phyloP scores from a whole-genome alignment of 345 rosid genomes.

The Passiflora organensis region DNA sequence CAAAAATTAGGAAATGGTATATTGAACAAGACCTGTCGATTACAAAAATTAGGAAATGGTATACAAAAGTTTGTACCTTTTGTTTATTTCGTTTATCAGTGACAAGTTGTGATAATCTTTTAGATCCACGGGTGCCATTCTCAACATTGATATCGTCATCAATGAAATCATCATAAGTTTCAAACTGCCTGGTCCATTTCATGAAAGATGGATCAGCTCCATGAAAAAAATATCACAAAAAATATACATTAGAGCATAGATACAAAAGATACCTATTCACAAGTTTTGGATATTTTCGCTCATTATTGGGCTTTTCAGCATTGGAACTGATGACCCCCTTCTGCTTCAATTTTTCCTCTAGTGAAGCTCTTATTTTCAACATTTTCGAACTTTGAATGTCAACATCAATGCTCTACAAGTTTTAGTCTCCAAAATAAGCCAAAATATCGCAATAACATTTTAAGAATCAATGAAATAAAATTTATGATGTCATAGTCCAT shows the following conservation, averaged over 20 bases:
- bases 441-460: background rate
- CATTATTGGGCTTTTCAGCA: constrained; percentile 41
- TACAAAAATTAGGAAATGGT: background rate
- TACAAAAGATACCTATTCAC: constrained; percentile 48
- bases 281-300: constrained; percentile 43
- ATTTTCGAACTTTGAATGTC: constrained; percentile 73
- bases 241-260: constrained; percentile 5
- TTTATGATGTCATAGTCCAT: background rate
- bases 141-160: constrained; percentile 53
- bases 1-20: no score
- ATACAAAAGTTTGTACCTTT: constrained; percentile 40
- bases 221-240: constrained; percentile 8
- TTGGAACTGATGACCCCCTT: constrained; percentile 44
- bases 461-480: background rate
- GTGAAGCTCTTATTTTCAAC: constrained; percentile 77
- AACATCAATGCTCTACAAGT: constrained; percentile 53
- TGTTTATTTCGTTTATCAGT: constrained; percentile 42
- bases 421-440: constrained; percentile 13
- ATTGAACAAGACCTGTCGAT: no score
- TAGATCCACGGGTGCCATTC: constrained; percentile 22
- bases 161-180: constrained; percentile 73
- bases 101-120: constrained; percentile 48
- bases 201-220: constrained; percentile 11
- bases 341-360: constrained; percentile 73
- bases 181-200: constrained; percentile 52